phyloP scores from a whole-genome alignment of 257 asterid species.

The Solanum paucissectum region DNA sequence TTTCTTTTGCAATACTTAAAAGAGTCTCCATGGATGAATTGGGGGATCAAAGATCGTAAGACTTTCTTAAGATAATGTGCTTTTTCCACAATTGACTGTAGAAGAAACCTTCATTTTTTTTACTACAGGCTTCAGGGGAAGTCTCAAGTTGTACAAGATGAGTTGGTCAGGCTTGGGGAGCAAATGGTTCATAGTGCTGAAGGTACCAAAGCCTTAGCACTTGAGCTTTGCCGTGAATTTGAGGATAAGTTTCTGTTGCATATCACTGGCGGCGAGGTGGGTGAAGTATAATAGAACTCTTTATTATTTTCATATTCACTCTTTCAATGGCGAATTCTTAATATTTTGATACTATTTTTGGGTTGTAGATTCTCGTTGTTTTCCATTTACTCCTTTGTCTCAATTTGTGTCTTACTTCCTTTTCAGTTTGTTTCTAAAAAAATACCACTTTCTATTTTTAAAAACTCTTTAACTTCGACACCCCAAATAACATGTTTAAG shows the following conservation, averaged over 20 bases:
- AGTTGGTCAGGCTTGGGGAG: conserved; percentile 85
- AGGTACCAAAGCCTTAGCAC: conserved; percentile 91
- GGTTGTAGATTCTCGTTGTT: not conserved
- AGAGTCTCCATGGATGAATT: not conserved
- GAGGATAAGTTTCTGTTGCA: conserved; percentile 99
- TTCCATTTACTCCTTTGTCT: not conserved
- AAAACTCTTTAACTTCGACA: not conserved
- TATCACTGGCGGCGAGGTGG: conserved; percentile 84
- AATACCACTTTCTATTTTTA: not conserved
- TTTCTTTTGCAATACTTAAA: not conserved
- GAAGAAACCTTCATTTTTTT: not conserved
- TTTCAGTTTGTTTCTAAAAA: not conserved
- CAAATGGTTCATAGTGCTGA: conserved; percentile 86
- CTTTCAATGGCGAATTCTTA: not conserved
- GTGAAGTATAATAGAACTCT: not conserved
- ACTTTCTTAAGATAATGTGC: not conserved
- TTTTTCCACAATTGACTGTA: not conserved
- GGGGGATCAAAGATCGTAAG: not conserved
- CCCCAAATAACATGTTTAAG: not conserved
- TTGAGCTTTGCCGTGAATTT: conserved; percentile 98
- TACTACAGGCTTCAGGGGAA: conserved; percentile 89
- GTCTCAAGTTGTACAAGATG: conserved; percentile 93
- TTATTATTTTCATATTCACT: not conserved
- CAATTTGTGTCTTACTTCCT: not conserved
- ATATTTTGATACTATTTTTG: not conserved